These are phyloP conservation scores for Fusarium foetens DNA, from an alignment of 2,329 filamentous ascomycete genomes.

Conservation along the genomic window DNA sequence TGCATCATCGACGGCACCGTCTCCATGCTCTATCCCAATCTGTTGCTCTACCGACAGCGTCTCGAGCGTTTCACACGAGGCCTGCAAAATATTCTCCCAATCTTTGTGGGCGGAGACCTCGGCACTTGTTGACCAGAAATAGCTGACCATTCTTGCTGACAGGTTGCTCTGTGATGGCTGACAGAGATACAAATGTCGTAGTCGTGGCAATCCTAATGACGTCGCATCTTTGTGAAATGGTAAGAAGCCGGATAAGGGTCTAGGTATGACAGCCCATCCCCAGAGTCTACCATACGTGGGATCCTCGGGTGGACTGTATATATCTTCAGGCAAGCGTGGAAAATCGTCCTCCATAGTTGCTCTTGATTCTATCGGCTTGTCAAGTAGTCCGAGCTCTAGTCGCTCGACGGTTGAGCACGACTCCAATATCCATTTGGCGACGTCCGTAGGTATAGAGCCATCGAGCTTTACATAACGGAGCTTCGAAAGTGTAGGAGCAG, in stretches of 20 bases:
- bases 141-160: neutral
- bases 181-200: neutral
- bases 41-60: neutral
- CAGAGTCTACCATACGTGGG: neutral
- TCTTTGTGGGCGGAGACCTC: neutral
- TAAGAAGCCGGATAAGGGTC: neutral
- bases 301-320: neutral
- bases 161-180: neutral
- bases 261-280: neutral
- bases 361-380: neutral
- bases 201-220: neutral
- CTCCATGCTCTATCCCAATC: neutral
- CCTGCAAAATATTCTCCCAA: neutral
- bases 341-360: neutral
- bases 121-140: neutral
- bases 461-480: neutral
- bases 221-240: neutral
- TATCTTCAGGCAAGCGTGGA: neutral
- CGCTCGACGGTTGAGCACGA: neutral
- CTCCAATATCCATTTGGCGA: neutral
- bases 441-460: neutral
- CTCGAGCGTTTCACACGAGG: neutral
- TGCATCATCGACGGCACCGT: neutral
- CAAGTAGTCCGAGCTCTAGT: neutral
- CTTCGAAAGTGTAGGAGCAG: neutral